These are phyloP conservation scores for Hypoxylon sp. DNA, from an alignment of 2,329 filamentous ascomycete species.

Conservation along the genomic window DNA sequence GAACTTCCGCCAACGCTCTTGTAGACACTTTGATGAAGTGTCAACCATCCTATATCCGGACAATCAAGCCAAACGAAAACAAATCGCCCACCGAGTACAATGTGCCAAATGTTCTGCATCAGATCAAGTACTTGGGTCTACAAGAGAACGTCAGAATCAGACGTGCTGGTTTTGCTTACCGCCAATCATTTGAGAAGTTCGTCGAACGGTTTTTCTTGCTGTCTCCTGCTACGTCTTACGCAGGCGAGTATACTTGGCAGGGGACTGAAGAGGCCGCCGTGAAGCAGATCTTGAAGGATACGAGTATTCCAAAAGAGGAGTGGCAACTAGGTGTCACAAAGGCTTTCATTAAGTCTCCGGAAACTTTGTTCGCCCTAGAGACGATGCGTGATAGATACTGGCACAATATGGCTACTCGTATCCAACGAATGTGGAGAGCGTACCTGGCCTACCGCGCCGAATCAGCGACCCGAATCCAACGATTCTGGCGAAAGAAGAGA, in stretches of 20 bases:
- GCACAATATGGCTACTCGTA: conserved; percentile 99
- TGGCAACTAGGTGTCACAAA: conserved; percentile 98
- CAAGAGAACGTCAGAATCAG: conserved; percentile 99
- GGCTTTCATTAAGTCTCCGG: conserved; percentile 97
- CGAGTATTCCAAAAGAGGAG: conserved; percentile 93
- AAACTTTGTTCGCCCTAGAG: conserved; percentile 95
- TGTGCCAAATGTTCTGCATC: conserved; percentile 90
- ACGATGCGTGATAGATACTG: conserved; percentile 98
- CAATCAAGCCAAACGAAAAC: conserved; percentile 99
- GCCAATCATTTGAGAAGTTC: conserved; percentile 98
- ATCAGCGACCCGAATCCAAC: conserved; percentile 92
- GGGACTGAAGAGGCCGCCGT: conserved; percentile 90
- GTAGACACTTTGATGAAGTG: conserved; percentile 98
- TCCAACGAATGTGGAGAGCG: conserved; percentile 97
- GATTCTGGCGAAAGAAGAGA: conserved; percentile 94
- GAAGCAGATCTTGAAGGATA: conserved; percentile 94
- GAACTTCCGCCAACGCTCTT: conserved; percentile 91
- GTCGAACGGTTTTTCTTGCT: conserved; percentile 97
- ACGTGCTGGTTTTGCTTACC: conserved; percentile 95
- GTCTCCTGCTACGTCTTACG: conserved; percentile 94
- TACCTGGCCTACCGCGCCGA: conserved; percentile 94
- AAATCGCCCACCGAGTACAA: conserved; percentile 97
- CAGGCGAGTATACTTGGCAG: conserved; percentile 96
- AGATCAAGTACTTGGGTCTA: conserved; percentile 99
- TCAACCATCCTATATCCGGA: conserved; percentile 97